Evolutionary conservation across 768 basidiomycete species (phyloP).

Genomic region (Holtermanniella nyarrowii): DNA sequence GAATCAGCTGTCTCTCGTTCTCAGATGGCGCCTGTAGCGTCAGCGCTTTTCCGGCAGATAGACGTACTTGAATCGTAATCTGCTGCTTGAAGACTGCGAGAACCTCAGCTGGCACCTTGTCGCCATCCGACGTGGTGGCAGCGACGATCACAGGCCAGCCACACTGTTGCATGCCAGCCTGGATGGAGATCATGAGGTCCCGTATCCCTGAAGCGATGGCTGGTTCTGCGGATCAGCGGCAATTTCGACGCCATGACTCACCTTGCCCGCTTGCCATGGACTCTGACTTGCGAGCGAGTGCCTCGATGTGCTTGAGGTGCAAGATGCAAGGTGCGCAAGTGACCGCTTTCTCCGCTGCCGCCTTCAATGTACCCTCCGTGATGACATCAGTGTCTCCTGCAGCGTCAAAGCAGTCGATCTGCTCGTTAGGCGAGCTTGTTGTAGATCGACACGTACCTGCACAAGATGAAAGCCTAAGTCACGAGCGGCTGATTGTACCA

Average conservation of each 20-base stretch:
- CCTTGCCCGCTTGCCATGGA: constrained; percentile 9
- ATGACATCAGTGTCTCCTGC: constrained; percentile 66
- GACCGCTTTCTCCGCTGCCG: constrained; percentile 65
- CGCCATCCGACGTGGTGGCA: constrained; percentile 60
- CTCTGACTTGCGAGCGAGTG: constrained; percentile 52
- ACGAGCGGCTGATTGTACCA: constrained; percentile 43
- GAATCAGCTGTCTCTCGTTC: constrained; percentile 55
- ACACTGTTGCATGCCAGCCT: constrained; percentile 44
- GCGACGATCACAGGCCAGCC: constrained; percentile 66
- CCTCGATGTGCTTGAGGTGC: constrained; percentile 69
- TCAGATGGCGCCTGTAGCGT: constrained; percentile 65
- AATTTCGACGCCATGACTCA: constrained; percentile 41
- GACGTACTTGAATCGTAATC: constrained; percentile 57
- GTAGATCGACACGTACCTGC: constrained; percentile 49
- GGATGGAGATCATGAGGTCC: neutral
- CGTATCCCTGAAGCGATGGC: neutral
- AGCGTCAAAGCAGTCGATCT: constrained; percentile 81
- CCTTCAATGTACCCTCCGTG: constrained; percentile 61
- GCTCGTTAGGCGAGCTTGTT: neutral
- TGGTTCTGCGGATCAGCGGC: neutral
- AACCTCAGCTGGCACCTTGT: constrained; percentile 55
- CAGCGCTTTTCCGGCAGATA: neutral
- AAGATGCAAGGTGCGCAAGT: constrained; percentile 76
- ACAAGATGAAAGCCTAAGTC: constrained; percentile 65
- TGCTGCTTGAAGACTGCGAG: constrained; percentile 77